Percentiles rank a stretch among this genome's conserved stretches.
Evolutionary conservation across 257 asterid species (phyloP).

Genomic region (Nicotiana attenuata): DNA sequence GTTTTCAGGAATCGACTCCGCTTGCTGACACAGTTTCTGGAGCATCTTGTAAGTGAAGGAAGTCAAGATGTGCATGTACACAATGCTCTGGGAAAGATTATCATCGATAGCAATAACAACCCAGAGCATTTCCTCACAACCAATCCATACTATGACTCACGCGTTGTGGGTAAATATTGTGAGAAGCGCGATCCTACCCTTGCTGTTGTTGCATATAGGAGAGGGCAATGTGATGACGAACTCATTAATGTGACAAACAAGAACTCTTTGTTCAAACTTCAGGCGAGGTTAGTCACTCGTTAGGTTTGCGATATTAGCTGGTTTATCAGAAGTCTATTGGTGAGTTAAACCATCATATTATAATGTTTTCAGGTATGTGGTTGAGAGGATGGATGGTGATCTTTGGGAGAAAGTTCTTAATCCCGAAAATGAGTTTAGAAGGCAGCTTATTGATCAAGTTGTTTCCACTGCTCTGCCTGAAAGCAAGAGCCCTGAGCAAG

Average conservation of each 20-base stretch:
- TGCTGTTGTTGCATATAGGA: slow-evolving; percentile 98
- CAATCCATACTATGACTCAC: slow-evolving; percentile 96
- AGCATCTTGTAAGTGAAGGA: slow-evolving; percentile 99
- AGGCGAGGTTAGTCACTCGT: slow-evolving; percentile 69
- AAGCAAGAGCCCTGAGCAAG: slow-evolving; percentile 99
- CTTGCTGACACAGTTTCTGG: slow-evolving; percentile 91
- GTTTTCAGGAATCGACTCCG: slow-evolving; percentile 92
- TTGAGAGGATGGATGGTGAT: slow-evolving; percentile 97
- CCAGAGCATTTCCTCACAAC: slow-evolving; percentile 99
- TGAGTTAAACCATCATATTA: neutral
- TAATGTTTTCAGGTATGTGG: slow-evolving; percentile 69
- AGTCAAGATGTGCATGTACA: slow-evolving; percentile 99
- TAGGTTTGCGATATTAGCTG: neutral
- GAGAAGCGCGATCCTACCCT: slow-evolving; percentile 99
- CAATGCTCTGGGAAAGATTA: slow-evolving; percentile 98
- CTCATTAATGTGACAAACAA: slow-evolving; percentile 90
- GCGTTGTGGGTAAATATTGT: slow-evolving; percentile 98
- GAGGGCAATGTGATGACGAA: slow-evolving; percentile 98
- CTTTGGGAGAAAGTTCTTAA: slow-evolving; percentile 93
- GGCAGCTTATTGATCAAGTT: slow-evolving; percentile 98
- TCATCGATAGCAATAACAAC: slow-evolving; percentile 94
- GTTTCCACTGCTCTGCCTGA: slow-evolving; percentile 99
- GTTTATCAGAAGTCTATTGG: neutral
- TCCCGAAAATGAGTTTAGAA: slow-evolving; percentile 94
- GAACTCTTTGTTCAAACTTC: slow-evolving; percentile 94